Percentiles rank a stretch among this genome's conserved stretches.
These are phyloP conservation scores for Diaporthe ampelina DNA, from an alignment of 2,329 filamentous ascomycete species.

Conservation along the genomic window DNA sequence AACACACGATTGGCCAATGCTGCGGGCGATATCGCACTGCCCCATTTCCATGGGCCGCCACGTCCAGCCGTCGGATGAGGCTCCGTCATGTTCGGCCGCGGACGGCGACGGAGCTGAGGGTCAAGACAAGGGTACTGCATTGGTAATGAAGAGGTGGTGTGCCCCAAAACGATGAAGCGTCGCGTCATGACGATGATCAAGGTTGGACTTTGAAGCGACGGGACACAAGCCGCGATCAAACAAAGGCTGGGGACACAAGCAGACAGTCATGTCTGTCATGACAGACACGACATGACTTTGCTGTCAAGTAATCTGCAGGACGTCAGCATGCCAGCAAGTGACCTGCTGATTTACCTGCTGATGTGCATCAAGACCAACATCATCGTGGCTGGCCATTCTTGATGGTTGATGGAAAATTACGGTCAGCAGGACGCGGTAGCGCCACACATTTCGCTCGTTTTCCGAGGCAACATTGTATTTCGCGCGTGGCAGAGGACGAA, in stretches of 20 bases:
- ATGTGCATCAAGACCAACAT: conserved; percentile 11
- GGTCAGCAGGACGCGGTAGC: conserved; percentile 25
- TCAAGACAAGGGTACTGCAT: neutral
- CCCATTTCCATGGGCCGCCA: neutral
- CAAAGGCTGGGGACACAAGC: neutral
- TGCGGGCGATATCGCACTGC: neutral
- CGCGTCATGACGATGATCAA: conserved; percentile 1
- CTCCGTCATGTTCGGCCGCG: conserved; percentile 1
- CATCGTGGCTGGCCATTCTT: conserved; percentile 4
- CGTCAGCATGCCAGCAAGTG: conserved; percentile 34
- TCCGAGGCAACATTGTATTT: neutral
- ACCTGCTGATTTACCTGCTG: conserved; percentile 36
- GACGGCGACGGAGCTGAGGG: neutral
- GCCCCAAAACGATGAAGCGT: neutral
- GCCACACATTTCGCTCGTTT: neutral
- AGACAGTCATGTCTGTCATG: neutral
- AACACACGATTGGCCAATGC: conserved; percentile 11
- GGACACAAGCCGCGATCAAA: neutral
- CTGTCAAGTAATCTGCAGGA: conserved; percentile 23
- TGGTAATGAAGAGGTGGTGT: neutral
- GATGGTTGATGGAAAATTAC: conserved; percentile 25
- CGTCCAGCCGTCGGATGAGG: neutral
- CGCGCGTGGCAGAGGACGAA: neutral
- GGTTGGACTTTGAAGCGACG: neutral
- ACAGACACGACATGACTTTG: neutral